Conservation (phyloP, 345 rosid genomes). For the Moringa oleifera region DNA sequence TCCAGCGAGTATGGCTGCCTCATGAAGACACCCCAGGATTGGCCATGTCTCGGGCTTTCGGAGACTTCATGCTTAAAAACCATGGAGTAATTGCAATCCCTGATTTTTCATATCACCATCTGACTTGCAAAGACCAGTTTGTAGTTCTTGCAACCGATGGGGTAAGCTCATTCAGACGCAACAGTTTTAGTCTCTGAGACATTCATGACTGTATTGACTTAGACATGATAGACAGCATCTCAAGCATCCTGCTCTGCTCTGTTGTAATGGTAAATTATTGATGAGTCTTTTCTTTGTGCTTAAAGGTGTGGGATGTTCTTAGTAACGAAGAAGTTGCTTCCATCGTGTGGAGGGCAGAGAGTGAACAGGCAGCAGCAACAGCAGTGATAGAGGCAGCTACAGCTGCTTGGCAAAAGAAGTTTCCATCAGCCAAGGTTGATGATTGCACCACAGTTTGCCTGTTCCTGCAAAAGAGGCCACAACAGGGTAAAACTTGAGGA, state of each 20-base stretch:
- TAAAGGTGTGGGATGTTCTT: slow-evolving; percentile 80
- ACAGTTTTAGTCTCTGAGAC: no score
- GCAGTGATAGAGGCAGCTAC: slow-evolving; percentile 63
- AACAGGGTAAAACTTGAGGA: no score
- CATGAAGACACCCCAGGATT: slow-evolving; percentile 68
- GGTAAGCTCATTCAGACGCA: slow-evolving; percentile 23
- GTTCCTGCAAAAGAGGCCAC: slow-evolving; percentile 27
- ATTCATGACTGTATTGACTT: no score
- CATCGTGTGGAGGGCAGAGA: slow-evolving; percentile 38
- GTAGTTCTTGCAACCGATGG: slow-evolving; percentile 82
- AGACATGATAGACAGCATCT: no score
- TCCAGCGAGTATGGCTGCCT: slow-evolving; percentile 87
- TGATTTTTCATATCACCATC: slow-evolving; percentile 46
- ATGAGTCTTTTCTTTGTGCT: no score
- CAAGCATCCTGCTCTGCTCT: no score
- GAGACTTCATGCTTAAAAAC: slow-evolving; percentile 65
- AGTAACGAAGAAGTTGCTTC: slow-evolving; percentile 53
- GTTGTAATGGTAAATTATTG: no score
- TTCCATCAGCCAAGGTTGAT: slow-evolving; percentile 52
- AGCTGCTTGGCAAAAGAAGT: slow-evolving; percentile 56
- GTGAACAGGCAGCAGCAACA: slow-evolving; percentile 41
- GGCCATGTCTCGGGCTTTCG: slow-evolving; percentile 96
- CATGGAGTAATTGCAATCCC: slow-evolving; percentile 75
- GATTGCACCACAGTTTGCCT: slow-evolving; percentile 69
- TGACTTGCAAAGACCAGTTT: slow-evolving; percentile 50